Conservation (phyloP, 73 alveolate genomes). For the Breviolum minutum region DNA sequence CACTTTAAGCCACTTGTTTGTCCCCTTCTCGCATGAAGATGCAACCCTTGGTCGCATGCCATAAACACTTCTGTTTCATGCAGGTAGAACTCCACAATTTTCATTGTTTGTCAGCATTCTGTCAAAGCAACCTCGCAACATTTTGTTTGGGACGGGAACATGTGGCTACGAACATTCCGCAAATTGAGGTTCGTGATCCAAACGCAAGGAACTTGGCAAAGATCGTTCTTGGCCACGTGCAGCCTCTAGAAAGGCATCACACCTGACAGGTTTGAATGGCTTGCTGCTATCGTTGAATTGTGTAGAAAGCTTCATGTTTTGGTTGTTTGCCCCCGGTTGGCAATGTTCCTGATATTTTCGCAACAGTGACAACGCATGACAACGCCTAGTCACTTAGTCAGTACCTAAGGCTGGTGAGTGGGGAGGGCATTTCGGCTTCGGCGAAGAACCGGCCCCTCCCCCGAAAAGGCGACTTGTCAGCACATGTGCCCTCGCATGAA, state of each 20-base stretch:
- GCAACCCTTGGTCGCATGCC: no score
- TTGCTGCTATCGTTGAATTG: background rate
- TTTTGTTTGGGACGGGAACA: background rate
- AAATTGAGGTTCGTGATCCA: slow-evolving; percentile 46
- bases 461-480: background rate
- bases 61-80: background rate
- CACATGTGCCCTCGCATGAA: no score
- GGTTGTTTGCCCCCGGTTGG: background rate
- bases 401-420: slow-evolving; percentile 36
- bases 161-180: background rate
- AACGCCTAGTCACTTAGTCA: no score
- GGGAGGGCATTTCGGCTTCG: slow-evolving; percentile 42
- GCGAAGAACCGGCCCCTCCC: slow-evolving; percentile 34
- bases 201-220: slow-evolving; percentile 14
- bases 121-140: background rate
- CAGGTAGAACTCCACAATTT: background rate
- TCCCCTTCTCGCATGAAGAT: no score
- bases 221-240: background rate
- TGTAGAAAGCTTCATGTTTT: background rate
- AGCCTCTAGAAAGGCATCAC: background rate
- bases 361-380: background rate
- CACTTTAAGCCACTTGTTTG: no score
- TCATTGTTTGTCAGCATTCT: background rate
- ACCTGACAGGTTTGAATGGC: background rate
- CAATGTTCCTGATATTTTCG: background rate